phyloP scores from a whole-genome alignment of 805 yeast genomes.

The Candida ponderosae region DNA sequence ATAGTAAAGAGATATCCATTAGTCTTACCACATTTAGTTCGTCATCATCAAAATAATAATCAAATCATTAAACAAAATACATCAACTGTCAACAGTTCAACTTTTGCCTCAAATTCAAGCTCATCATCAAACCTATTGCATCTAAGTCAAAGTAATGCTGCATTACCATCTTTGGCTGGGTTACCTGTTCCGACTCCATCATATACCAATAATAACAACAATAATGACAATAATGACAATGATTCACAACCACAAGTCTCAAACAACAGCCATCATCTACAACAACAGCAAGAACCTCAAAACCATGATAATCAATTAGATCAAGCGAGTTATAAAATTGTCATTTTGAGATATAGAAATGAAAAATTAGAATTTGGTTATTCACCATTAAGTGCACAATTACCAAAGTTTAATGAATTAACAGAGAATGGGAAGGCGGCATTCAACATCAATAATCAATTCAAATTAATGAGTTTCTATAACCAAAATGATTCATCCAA shows the following conservation, averaged over 20 bases:
- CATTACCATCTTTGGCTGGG: constrained; percentile 7
- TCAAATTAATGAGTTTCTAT: not conserved
- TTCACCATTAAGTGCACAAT: constrained; percentile 56
- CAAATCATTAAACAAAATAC: constrained; percentile 9
- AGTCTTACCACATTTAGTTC: constrained; percentile 31
- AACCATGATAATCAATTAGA: constrained; percentile 24
- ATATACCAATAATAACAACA: not conserved
- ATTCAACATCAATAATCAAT: constrained; percentile 40
- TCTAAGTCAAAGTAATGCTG: constrained; percentile 10
- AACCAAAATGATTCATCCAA: not conserved
- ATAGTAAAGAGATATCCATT: constrained; percentile 61
- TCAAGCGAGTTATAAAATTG: constrained; percentile 22
- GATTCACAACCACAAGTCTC: not conserved
- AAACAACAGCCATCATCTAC: not conserved
- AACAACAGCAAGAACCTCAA: constrained; percentile 12
- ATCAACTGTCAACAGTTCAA: constrained; percentile 1
- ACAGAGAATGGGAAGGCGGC: constrained; percentile 69
- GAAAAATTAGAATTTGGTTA: constrained; percentile 57
- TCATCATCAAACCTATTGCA: not conserved
- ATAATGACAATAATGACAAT: too few species aligned
- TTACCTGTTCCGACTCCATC: not conserved
- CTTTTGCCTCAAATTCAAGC: too few species aligned
- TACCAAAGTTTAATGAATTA: constrained; percentile 77
- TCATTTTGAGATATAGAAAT: constrained; percentile 42
- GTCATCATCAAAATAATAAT: constrained; percentile 13